Base-by-base conservation (phyloP, 305 asterid species). In the Petunia hybrid region DNA sequence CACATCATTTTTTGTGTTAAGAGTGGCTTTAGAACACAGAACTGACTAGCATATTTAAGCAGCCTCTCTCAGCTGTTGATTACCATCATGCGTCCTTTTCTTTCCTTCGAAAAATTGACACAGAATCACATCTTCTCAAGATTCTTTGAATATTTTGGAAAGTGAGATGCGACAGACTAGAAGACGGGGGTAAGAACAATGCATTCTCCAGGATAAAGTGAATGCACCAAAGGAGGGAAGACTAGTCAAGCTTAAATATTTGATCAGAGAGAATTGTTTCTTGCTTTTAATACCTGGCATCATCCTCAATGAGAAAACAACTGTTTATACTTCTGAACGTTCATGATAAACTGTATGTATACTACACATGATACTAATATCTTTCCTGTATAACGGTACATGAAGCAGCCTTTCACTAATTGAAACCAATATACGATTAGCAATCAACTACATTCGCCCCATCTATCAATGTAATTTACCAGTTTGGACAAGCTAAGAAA, bases 121-220 rank as follows among this genome's bases (percentile, higher is more conserved):
- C 5, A 56, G 61, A 56, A 56, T 56, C 61, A 56, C 61, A 56
- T 62, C 68, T 62, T 62, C 68, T 62, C 42, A 62, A 35, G 7
- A 7, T 35, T 62, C 39, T 35, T 3, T 8, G n/a, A 62, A 4
- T 62, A 35, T 22, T 22, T 22, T 22, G 31, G 3, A 62, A 62
- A 51, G 4, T 8, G 4, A 51, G 56, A 51, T 9, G 41, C 2
- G 41, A 10, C 31, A 8, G 67, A 62, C 62, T 14, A 62, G n/a
- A 62, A 62, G 40, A 62, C 0, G 42, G 42, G 9, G 68, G 42
- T 35, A 35, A 36, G 5, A 10, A 9, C 42, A 62, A 62, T 62
- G 68, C 42, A 31, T 31, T 62, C 35, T 62, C 41, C 41, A 31
- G 68, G 13, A 9, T 35, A 62, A 41, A 9, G 8, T 31, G 42